Conservation (phyloP, 441 rosid species). For the Croton setiger region DNA sequence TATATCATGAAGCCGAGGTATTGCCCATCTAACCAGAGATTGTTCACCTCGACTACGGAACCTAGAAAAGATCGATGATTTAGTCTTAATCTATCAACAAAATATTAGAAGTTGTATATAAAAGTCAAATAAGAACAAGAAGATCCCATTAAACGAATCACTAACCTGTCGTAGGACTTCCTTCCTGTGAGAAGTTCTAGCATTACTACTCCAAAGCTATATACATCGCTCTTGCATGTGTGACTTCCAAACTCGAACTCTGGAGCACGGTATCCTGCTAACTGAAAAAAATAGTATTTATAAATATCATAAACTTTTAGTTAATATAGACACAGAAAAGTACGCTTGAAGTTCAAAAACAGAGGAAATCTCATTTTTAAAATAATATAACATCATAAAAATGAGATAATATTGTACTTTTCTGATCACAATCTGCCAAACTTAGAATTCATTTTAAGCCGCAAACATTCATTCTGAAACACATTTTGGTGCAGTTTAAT, state of each 20-base stretch:
- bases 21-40: slow-evolving; percentile 81
- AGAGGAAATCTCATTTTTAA: neutral
- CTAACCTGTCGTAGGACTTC: slow-evolving; percentile 69
- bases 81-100: neutral
- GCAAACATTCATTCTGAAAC: neutral
- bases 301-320: slow-evolving; percentile 19
- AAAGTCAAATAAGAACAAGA: neutral
- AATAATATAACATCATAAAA: too few relatives aligned
- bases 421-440: neutral
- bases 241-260: slow-evolving; percentile 75
- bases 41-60: slow-evolving; percentile 72
- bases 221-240: slow-evolving; percentile 83
- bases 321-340: neutral
- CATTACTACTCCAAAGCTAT: slow-evolving; percentile 92
- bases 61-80: slow-evolving; percentile 33
- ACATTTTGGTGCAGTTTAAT: neutral
- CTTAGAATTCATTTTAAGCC: neutral
- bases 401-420: too few relatives aligned
- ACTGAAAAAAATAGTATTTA: slow-evolving; percentile 41
- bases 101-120: neutral
- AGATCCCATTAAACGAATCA: slow-evolving; percentile 5
- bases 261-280: slow-evolving; percentile 81
- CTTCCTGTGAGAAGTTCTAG: slow-evolving; percentile 84
- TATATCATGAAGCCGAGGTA: slow-evolving; percentile 81
- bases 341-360: neutral